Evolutionary conservation across 768 basidiomycete species (phyloP).

Genomic region (Pulveroboletus sp.): DNA sequence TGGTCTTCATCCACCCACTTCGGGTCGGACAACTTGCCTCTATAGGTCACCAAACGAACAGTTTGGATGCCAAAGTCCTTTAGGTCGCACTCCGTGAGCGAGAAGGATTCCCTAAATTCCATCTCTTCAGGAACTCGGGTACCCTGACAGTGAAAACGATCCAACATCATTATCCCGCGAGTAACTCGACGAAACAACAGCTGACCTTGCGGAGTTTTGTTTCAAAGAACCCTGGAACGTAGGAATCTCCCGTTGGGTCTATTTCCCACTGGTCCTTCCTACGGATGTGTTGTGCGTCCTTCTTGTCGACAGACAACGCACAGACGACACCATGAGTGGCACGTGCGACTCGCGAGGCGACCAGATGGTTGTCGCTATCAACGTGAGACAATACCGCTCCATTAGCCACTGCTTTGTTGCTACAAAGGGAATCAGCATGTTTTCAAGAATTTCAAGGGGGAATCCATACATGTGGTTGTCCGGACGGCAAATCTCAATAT

Average conservation of each 20-base stretch:
- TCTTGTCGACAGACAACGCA: not conserved
- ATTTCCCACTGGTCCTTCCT: conserved; percentile 10
- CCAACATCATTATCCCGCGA: not conserved
- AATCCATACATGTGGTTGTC: conserved; percentile 17
- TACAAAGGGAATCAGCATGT: not conserved
- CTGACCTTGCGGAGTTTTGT: conserved; percentile 9
- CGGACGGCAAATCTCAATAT: conserved; percentile 4
- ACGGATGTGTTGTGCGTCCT: conserved; percentile 3
- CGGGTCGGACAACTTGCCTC: conserved; percentile 6
- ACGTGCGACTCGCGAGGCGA: not conserved
- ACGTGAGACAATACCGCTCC: conserved; percentile 4
- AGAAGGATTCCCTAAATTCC: conserved; percentile 11
- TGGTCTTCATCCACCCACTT: conserved; percentile 15
- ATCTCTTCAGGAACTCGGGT: not conserved
- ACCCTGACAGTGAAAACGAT: conserved; percentile 1
- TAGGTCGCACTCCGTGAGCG: not conserved
- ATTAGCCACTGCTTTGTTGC: conserved; percentile 13
- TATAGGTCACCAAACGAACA: conserved; percentile 8
- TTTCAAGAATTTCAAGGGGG: not conserved
- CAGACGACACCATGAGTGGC: conserved; percentile 3
- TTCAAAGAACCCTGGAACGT: conserved; percentile 16
- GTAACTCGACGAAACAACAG: not conserved
- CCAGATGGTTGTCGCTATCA: not conserved
- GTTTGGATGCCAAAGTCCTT: conserved; percentile 3
- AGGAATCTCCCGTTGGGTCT: conserved; percentile 3